Base-by-base conservation (phyloP, 139 green algal species). In the Astrephomene gubernaculifera region DNA sequence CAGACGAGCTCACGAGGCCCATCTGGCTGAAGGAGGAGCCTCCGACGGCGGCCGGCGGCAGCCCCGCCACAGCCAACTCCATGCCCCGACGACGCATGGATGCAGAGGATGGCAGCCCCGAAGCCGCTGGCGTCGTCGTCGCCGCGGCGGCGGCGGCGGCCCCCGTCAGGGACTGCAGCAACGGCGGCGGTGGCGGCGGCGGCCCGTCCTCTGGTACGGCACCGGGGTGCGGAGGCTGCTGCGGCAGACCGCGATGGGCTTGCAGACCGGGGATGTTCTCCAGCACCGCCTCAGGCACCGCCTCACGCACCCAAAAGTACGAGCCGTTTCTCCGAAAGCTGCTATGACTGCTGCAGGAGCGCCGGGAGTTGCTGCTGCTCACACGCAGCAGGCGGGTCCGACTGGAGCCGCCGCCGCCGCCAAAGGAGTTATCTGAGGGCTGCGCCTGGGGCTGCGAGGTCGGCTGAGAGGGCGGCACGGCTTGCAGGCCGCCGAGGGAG, bases 291-390 rank as follows among this genome's bases (percentile, higher is more conserved):
- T 83, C 76, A 21, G 76, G 76, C 25, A 83, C 76, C 1, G 76
- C 76, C 43, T 83, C 76, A 0, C 76, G 76, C 33, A 83, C 76
- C 9, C 76, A 60, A 25, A 83, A 83, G 76, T 83, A 83, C 41
- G 76, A 83, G 5, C 76, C 76, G 60, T 29, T 83, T 29, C 76
- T 39, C 14, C 49, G 60, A n/a, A 71, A 72, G 19, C 76, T 49
- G 41, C 7, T 71, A 1, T 38, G 54, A 7, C 74, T 27, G 54
- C 17, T 43, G 54, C 2, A 33, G 54, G 72, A 52, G 52, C 72
- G 72, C 25, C 63, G 74, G 12, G 54, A 60, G 38, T 9, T 17
- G 45, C 27, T 33, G 38, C 72, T 27, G 72, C 33, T 35, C 2
- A 19, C 4, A 1, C 22, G 33, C 49, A n/a, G n/a, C n/a, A n/a